phyloP scores from a whole-genome alignment of 805 yeast genomes.

The Sugiyamaella smithiae region DNA sequence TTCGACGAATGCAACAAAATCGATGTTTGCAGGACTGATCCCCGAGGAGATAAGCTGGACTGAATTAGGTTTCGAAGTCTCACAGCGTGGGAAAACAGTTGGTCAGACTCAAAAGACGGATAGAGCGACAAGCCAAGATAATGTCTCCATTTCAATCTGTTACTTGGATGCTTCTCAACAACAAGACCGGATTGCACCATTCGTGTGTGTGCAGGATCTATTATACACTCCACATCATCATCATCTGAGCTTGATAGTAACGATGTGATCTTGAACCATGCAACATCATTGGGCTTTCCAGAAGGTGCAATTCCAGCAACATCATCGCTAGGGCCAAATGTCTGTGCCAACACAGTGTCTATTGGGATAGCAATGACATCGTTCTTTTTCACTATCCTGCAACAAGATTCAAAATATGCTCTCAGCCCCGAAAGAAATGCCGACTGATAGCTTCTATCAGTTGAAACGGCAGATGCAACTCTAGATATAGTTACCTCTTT shows the following conservation, averaged over 20 bases:
- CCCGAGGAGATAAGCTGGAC: constrained; percentile 39
- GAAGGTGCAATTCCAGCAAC: constrained; percentile 45
- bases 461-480: constrained; percentile 64
- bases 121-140: constrained; percentile 35
- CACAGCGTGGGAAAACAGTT: constrained; percentile 45
- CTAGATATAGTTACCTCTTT: constrained; percentile 63
- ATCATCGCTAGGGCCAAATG: constrained; percentile 36
- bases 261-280: constrained; percentile 77
- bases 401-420: constrained; percentile 53
- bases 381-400: constrained; percentile 58
- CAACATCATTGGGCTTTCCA: constrained; percentile 67
- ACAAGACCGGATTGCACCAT: constrained; percentile 67
- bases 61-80: constrained; percentile 52
- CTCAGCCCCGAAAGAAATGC: constrained; percentile 61
- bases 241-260: constrained; percentile 28
- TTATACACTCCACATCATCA: constrained; percentile 38
- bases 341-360: constrained; percentile 62
- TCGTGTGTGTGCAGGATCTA: constrained; percentile 67
- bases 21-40: constrained; percentile 53
- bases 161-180: constrained; percentile 28
- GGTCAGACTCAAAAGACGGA: constrained; percentile 5
- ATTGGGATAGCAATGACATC: constrained; percentile 77
- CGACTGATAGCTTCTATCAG: constrained; percentile 61
- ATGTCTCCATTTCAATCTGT: constrained; percentile 42
- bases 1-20: constrained; percentile 65